A percentile compares a stretch with the other conserved stretches of the same genome.
phyloP scores from a whole-genome alignment of 2,329 filamentous ascomycete genomes.

The Cladosporium austrohemisphaericum region DNA sequence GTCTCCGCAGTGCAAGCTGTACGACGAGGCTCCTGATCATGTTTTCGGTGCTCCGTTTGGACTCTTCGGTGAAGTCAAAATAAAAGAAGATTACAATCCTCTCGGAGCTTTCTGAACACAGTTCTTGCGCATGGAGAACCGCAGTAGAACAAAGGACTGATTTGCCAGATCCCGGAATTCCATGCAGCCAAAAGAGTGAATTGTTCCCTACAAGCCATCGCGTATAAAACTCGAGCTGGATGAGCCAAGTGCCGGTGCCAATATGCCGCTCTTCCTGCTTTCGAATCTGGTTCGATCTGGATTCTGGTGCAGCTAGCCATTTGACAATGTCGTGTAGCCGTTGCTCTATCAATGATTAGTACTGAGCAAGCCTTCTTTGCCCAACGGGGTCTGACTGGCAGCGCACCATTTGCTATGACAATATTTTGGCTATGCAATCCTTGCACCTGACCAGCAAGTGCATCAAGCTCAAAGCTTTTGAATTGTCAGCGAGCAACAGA shows the following conservation, averaged over 20 bases:
- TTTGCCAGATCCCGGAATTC: neutral
- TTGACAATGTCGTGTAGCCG: neutral
- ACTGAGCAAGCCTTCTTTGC: too few relatives aligned
- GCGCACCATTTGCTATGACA: too few relatives aligned
- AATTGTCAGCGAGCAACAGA: too few relatives aligned
- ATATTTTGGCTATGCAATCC: too few relatives aligned
- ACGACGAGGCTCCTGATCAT: neutral
- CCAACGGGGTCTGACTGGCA: too few relatives aligned
- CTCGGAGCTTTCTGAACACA: neutral
- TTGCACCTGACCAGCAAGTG: too few relatives aligned
- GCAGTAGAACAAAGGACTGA: neutral
- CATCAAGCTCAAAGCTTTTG: too few relatives aligned
- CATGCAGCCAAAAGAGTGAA: neutral
- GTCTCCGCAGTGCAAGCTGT: neutral
- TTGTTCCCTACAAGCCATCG: neutral
- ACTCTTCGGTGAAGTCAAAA: neutral
- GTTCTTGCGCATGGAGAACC: neutral
- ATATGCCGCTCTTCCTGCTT: neutral
- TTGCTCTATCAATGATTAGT: too few relatives aligned
- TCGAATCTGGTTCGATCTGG: neutral
- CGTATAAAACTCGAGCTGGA: neutral
- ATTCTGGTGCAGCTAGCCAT: neutral
- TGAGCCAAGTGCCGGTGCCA: neutral
- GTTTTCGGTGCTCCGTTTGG: neutral
- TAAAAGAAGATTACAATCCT: neutral